phyloP scores from a whole-genome alignment of 768 basidiomycete species.

The Suillus tomentosus region DNA sequence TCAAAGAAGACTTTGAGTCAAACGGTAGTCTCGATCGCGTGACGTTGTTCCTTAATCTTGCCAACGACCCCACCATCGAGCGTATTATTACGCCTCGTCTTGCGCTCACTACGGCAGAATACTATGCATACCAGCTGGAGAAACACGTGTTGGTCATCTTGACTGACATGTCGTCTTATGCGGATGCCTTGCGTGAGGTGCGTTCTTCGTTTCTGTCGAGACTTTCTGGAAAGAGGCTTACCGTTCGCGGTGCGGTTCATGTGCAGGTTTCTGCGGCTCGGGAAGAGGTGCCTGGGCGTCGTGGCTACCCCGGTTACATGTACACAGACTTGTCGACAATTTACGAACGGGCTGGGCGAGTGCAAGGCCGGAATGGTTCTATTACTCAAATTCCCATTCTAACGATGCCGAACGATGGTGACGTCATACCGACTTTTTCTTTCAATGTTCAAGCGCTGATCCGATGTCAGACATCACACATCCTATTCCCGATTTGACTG shows the following conservation, averaged over 20 bases:
- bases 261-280: constrained; percentile 88
- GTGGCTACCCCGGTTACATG: constrained; percentile 98
- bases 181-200: constrained; percentile 93
- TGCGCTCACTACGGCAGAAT: constrained; percentile 97
- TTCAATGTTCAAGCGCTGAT: constrained; percentile 25
- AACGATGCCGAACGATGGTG: constrained; percentile 99
- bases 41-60: constrained; percentile 97
- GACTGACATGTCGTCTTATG: constrained; percentile 99
- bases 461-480: constrained; percentile 90
- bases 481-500: constrained; percentile 98
- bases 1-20: constrained; percentile 99
- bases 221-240: constrained; percentile 7
- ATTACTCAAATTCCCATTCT: constrained; percentile 99
- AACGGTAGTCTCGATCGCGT: constrained; percentile 97
- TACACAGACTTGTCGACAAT: constrained; percentile 99
- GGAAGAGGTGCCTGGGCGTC: constrained; percentile 98
- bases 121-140: constrained; percentile 99
- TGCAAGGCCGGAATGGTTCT: constrained; percentile 95
- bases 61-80: constrained; percentile 99
- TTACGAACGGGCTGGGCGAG: constrained; percentile 98
- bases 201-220: constrained; percentile 28
- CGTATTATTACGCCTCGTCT: constrained; percentile 99
- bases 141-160: constrained; percentile 99
- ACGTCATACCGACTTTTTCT: constrained; percentile 29
- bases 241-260: constrained; percentile 12